A percentile compares a stretch with the other conserved stretches of the same genome.
Evolutionary conservation across 805 yeast genomes (phyloP).

Genomic region (Peterozyma xylosa): DNA sequence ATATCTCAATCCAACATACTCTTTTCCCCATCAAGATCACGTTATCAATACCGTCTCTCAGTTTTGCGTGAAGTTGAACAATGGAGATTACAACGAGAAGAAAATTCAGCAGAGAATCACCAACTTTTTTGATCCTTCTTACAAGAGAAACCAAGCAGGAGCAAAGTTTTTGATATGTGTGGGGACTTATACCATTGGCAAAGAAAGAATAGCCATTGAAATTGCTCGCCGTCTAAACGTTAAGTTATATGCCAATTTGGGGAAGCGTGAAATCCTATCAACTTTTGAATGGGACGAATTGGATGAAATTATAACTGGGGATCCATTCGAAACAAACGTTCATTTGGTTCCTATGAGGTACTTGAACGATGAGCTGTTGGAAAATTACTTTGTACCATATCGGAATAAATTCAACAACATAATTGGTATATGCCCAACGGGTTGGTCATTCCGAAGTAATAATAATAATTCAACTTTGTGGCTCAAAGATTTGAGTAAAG

Average conservation of each 20-base stretch:
- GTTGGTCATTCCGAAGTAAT: conserved; percentile 63
- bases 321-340: conserved; percentile 43
- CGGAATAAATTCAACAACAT: conserved; percentile 45
- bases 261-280: conserved; percentile 37
- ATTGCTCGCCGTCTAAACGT: conserved; percentile 45
- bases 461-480: conserved; percentile 9
- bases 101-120: conserved; percentile 26
- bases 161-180: conserved; percentile 45
- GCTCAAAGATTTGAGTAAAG: conserved; percentile 9
- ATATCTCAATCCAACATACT: conserved; percentile 65
- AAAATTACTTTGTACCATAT: conserved; percentile 41
- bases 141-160: conserved; percentile 16
- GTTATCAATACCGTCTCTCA: conserved; percentile 58
- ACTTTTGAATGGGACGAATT: conserved; percentile 38
- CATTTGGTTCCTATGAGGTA: conserved; percentile 71
- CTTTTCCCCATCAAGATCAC: conserved; percentile 69
- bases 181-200: conserved; percentile 91
- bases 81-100: conserved; percentile 18
- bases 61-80: conserved; percentile 35
- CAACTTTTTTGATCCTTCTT: conserved; percentile 23
- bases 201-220: conserved; percentile 73
- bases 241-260: conserved; percentile 46
- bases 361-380: conserved; percentile 35
- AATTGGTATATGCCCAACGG: conserved; percentile 81
- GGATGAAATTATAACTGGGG: conserved; percentile 30